Percentiles rank a stretch among this genome's conserved stretches.
These are phyloP conservation scores for Geotrichum fermentans DNA, from an alignment of 1,139 yeast species.

Conservation along the genomic window DNA sequence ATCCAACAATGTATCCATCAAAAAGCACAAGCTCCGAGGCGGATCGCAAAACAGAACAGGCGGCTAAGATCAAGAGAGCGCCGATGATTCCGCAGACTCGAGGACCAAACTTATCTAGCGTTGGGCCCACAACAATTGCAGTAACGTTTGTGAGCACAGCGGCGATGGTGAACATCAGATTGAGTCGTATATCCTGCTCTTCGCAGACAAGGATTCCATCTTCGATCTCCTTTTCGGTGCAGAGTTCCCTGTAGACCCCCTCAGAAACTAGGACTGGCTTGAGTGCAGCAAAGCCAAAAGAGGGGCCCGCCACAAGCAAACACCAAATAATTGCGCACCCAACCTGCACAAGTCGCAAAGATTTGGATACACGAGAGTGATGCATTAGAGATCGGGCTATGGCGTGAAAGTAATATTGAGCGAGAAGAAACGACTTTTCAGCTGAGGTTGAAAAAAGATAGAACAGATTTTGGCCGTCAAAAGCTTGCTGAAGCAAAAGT, in stretches of 20 bases:
- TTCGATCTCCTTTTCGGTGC: conserved; percentile 39
- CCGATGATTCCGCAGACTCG: conserved; percentile 74
- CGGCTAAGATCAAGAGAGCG: conserved; percentile 49
- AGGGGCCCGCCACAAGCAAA: conserved; percentile 84
- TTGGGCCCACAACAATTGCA: conserved; percentile 75
- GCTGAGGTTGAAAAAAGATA: too few species aligned
- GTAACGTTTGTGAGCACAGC: conserved; percentile 83
- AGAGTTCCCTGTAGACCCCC: conserved; percentile 63
- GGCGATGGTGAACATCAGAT: conserved; percentile 76
- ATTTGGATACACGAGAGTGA: conserved; percentile 14
- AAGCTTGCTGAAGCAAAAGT: too few species aligned
- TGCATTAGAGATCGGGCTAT: conserved; percentile 11
- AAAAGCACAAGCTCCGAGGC: conserved; percentile 36
- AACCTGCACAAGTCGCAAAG: conserved; percentile 46
- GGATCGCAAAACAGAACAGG: conserved; percentile 47
- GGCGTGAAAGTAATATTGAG: too few species aligned
- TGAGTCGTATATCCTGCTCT: conserved; percentile 73
- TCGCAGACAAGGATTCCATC: conserved; percentile 43
- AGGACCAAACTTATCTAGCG: conserved; percentile 77
- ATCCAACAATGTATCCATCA: conserved; percentile 64
- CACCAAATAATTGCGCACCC: conserved; percentile 81
- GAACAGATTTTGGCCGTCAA: too few species aligned
- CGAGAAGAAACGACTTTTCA: too few species aligned
- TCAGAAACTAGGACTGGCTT: conserved; percentile 74
- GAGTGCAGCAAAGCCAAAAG: conserved; percentile 87